Percentiles rank a stretch among this genome's conserved stretches.
Conservation (phyloP, 441 rosid genomes). For the Isatis lusitanica region DNA sequence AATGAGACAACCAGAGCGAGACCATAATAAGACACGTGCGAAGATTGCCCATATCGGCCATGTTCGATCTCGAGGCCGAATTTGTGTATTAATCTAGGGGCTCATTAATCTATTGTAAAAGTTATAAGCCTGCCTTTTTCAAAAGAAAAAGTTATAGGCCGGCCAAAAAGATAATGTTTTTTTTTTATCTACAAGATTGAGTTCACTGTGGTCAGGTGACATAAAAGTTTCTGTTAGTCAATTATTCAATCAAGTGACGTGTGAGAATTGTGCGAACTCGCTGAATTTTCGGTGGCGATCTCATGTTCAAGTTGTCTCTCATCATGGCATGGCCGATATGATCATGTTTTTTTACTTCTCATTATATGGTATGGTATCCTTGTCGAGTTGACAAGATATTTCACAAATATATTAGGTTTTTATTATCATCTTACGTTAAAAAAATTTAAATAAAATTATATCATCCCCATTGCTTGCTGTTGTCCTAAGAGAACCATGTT, state of each 20-base stretch:
- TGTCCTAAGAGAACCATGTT: slow-evolving; percentile 19
- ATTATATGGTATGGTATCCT: no score
- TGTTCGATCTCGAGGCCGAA: background rate
- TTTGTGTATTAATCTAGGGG: background rate
- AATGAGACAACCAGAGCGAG: background rate
- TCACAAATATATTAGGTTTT: no score
- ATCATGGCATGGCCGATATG: no score
- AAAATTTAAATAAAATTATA: no score
- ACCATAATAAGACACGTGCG: background rate
- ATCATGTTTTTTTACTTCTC: no score
- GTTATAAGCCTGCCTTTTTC: background rate
- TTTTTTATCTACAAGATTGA: background rate
- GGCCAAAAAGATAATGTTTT: background rate
- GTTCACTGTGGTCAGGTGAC: background rate
- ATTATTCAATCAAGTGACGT: background rate
- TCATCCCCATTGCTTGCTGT: background rate
- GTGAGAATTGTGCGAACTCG: background rate
- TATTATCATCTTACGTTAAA: no score
- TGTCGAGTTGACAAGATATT: no score
- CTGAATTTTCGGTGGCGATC: background rate
- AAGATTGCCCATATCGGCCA: background rate
- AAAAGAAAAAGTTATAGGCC: background rate
- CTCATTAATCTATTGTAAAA: background rate
- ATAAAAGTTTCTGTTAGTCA: background rate
- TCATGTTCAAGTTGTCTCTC: background rate